Evolutionary conservation across 2,329 filamentous ascomycete species (phyloP), one percentile per base, ranked within the genome.

Genomic region (Microdochium nivale): DNA sequence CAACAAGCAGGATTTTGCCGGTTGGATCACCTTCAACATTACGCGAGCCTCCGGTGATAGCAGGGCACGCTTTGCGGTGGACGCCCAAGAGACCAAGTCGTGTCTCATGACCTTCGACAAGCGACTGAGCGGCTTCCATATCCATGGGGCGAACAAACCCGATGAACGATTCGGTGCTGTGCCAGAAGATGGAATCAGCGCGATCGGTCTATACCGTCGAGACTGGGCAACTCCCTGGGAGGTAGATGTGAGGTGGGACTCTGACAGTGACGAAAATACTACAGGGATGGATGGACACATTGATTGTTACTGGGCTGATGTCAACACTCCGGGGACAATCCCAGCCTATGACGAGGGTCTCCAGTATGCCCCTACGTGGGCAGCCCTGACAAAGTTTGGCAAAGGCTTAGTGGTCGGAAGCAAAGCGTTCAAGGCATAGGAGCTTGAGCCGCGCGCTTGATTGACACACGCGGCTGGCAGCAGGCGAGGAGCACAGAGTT

Each of bases 271-370:
- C 14, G 59, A 67, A 53, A 66, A 67, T 19, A 61, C 54, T 30
- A 44, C 40, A 7, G 50, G 65, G 49, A 64, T 90, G 32, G 77
- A 75, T 56, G 88, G 90, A 1, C 77, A 72, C 32, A 82, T 91
- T 1, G 77, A 85, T 16, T 97, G 94, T 68, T 73, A 88, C 30
- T 97, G 91, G 90, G 90, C 86, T 60, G 94, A 99, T 70, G 84
- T 81, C 46, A 96, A 96, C 62, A 70, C 73, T 33, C 67, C 70
- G 2, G 85, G 81, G 3, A 76, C 77, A 1, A 90, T 97, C 48
- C 91, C 92, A 0, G 91, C 91, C 1, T 79, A 92, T 49, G 87
- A 94, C 59, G 91, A 97, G 69, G 75, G 88, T 48, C 73, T 79
- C 58, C 79, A 84, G 64, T 96, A 84, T 68, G 77, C 84, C 58